Percentiles rank a stretch among this genome's conserved stretches.
These are phyloP conservation scores for Lachancea thermotolerans DNA, from an alignment of 805 yeast genomes.

Conservation along the genomic window DNA sequence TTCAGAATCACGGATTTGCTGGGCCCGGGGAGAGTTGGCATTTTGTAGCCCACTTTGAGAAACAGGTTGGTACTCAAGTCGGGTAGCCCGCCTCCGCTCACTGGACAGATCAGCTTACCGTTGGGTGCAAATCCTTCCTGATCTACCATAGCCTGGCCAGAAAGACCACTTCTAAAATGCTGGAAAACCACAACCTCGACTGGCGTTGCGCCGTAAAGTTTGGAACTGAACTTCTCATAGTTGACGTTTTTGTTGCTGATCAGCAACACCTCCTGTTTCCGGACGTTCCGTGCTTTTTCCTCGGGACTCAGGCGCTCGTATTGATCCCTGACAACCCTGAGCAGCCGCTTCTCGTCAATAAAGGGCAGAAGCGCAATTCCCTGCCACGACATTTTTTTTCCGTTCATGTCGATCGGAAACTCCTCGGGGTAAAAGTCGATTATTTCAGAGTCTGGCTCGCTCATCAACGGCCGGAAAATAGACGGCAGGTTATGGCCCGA, in stretches of 20 bases:
- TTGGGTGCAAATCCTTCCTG: slow-evolving; percentile 28
- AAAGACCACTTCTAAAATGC: slow-evolving; percentile 46
- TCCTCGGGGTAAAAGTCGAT: slow-evolving; percentile 87
- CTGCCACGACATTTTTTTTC: slow-evolving; percentile 92
- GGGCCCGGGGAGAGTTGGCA: slow-evolving; percentile 37
- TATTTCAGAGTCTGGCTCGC: slow-evolving; percentile 68
- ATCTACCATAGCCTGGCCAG: slow-evolving; percentile 46
- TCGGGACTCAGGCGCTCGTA: slow-evolving; percentile 57
- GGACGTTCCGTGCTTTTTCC: slow-evolving; percentile 64
- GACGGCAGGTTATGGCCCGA: slow-evolving; percentile 82
- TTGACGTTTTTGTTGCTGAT: slow-evolving; percentile 58
- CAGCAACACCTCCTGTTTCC: slow-evolving; percentile 62
- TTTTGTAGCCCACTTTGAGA: slow-evolving; percentile 47
- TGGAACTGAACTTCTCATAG: slow-evolving; percentile 28
- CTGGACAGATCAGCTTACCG: slow-evolving; percentile 31
- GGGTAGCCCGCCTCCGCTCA: slow-evolving; percentile 30
- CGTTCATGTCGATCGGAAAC: slow-evolving; percentile 90
- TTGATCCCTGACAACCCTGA: slow-evolving; percentile 57
- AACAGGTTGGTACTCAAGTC: slow-evolving; percentile 38
- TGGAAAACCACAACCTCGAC: slow-evolving; percentile 35
- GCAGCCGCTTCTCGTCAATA: slow-evolving; percentile 73
- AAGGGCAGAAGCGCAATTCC: slow-evolving; percentile 88
- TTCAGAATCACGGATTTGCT: slow-evolving; percentile 76
- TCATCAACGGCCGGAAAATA: slow-evolving; percentile 76
- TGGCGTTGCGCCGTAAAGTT: slow-evolving; percentile 23